These are phyloP conservation scores for Samsoniella hepiali DNA, from an alignment of 2,329 filamentous ascomycete species.

Conservation along the genomic window DNA sequence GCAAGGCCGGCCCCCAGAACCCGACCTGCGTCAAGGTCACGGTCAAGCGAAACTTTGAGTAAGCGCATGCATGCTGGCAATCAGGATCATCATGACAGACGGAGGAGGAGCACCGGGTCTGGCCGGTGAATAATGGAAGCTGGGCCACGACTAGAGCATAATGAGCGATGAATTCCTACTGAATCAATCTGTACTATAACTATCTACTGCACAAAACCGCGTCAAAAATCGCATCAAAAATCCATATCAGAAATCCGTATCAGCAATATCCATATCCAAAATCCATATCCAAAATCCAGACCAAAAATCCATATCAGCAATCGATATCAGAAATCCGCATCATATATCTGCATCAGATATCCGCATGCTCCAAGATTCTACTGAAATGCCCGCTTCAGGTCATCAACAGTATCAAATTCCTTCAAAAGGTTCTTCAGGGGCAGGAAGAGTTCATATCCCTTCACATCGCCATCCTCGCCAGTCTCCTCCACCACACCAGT, in stretches of 20 bases:
- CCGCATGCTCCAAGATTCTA: not conserved
- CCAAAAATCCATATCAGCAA: too few species aligned
- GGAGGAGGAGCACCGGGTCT: not conserved
- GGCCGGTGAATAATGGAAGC: conserved; percentile 8
- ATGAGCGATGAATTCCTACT: conserved; percentile 1
- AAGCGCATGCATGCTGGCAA: not conserved
- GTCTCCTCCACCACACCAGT: conserved; percentile 16
- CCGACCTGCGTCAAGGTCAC: conserved; percentile 18
- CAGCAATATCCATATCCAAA: too few species aligned
- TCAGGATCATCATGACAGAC: not conserved
- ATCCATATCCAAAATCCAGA: too few species aligned
- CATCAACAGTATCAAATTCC: conserved; percentile 23
- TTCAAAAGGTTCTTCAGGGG: conserved; percentile 32
- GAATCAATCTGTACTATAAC: not conserved
- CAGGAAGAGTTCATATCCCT: conserved; percentile 28
- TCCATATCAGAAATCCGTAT: too few species aligned
- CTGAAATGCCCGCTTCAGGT: conserved; percentile 19
- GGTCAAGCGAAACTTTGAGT: conserved; percentile 14
- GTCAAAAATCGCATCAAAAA: too few species aligned
- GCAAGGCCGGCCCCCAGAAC: conserved; percentile 15
- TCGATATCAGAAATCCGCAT: too few species aligned
- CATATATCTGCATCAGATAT: too few species aligned
- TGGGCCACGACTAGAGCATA: conserved; percentile 1
- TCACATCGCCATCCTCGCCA: not conserved
- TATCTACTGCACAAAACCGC: not conserved